Evolutionary conservation across 345 rosid species (phyloP).

Genomic region (Aquilaria malaccensis): DNA sequence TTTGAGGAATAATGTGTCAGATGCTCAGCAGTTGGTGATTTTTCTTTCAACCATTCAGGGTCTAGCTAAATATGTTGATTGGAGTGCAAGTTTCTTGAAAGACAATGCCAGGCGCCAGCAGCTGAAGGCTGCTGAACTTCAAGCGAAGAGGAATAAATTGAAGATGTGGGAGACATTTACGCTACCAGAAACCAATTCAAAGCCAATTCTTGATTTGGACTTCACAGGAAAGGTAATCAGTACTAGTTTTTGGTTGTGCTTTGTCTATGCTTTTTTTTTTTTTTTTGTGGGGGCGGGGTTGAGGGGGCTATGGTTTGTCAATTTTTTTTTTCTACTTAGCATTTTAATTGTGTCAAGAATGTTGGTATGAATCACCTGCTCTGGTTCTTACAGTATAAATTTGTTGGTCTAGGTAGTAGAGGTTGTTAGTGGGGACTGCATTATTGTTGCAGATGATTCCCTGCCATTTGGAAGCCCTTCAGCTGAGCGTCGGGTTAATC

Average conservation of each 20-base stretch:
- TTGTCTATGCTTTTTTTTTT: too few relatives aligned
- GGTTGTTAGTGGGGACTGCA: slow-evolving; percentile 95
- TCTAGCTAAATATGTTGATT: slow-evolving; percentile 90
- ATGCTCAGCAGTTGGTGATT: background rate
- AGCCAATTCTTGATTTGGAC: slow-evolving; percentile 86
- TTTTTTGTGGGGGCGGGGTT: too few relatives aligned
- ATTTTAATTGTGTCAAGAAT: background rate
- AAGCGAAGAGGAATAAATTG: slow-evolving; percentile 73
- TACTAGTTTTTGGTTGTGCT: background rate
- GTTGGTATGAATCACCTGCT: too few relatives aligned
- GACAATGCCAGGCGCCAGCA: slow-evolving; percentile 66
- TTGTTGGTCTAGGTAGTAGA: slow-evolving; percentile 63
- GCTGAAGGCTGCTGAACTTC: slow-evolving; percentile 81
- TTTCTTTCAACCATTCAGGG: slow-evolving; percentile 37
- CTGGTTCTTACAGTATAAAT: background rate
- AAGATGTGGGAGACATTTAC: slow-evolving; percentile 87
- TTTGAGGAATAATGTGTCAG: background rate
- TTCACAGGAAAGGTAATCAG: slow-evolving; percentile 76
- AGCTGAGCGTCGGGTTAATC: slow-evolving; percentile 87
- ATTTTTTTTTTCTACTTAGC: background rate
- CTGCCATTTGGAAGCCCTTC: slow-evolving; percentile 67
- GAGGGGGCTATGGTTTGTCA: background rate
- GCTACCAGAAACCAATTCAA: slow-evolving; percentile 76
- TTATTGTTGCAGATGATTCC: slow-evolving; percentile 89
- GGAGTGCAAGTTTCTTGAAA: slow-evolving; percentile 99